Percentiles rank a stretch among this genome's conserved stretches.
phyloP scores from a whole-genome alignment of 495 filamentous ascomycete species.

The Trichoderma asperelloides region DNA sequence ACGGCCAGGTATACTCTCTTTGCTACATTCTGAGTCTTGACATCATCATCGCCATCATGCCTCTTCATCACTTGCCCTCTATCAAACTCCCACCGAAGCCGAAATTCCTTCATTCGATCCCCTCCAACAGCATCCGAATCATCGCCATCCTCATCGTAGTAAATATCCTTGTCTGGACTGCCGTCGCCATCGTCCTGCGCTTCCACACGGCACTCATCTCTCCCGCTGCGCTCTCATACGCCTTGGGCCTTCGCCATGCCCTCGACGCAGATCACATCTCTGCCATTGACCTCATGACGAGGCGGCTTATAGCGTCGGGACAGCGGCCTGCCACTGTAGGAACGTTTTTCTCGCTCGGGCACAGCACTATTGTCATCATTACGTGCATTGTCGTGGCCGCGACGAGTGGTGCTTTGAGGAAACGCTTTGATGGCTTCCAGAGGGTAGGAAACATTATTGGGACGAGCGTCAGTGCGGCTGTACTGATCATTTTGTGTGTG shows the following conservation, averaged over 20 bases:
- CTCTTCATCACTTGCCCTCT: not conserved
- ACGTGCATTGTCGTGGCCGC: constrained; percentile 89
- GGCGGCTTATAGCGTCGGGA: constrained; percentile 78
- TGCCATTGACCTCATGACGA: constrained; percentile 92
- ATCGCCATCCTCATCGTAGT: constrained; percentile 54
- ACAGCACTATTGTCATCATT: constrained; percentile 87
- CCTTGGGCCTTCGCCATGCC: constrained; percentile 85
- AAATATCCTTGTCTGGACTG: constrained; percentile 68
- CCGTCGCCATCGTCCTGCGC: constrained; percentile 56
- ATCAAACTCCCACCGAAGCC: not conserved
- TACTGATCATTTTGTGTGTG: constrained; percentile 72
- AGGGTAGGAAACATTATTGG: constrained; percentile 82
- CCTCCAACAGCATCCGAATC: constrained; percentile 55
- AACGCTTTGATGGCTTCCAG: constrained; percentile 69
- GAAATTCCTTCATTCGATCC: constrained; percentile 35
- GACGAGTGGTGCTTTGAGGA: constrained; percentile 71
- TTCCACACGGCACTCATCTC: constrained; percentile 54
- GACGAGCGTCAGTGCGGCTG: constrained; percentile 70
- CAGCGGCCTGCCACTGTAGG: constrained; percentile 87
- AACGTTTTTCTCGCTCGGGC: constrained; percentile 90
- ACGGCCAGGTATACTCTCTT: not conserved
- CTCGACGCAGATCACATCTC: constrained; percentile 96
- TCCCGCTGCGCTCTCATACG: constrained; percentile 76
- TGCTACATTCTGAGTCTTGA: no score
- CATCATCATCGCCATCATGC: not conserved